A percentile compares a stretch with the other conserved stretches of the same genome.
Conservation (phyloP, 495 filamentous ascomycete species). For the Penicillium mononematosum region DNA sequence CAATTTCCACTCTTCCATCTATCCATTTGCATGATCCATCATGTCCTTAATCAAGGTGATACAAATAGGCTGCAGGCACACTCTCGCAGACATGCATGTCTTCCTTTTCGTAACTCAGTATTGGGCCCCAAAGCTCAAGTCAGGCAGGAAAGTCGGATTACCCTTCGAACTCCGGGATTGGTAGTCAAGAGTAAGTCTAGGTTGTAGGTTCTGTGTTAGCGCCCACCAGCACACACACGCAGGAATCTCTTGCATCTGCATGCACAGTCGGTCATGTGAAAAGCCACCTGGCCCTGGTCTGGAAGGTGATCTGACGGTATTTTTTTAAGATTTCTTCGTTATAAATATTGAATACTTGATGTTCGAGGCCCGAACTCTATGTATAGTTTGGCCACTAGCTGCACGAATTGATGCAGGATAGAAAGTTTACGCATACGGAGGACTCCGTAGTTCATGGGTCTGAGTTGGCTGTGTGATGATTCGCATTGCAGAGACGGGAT, state of each 20-base stretch:
- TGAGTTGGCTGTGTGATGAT: slow-evolving; percentile 2
- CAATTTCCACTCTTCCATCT: neutral
- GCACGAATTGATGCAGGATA: neutral
- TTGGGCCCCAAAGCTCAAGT: slow-evolving; percentile 16
- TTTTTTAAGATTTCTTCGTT: neutral
- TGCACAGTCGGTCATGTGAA: slow-evolving; percentile 47
- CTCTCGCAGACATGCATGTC: slow-evolving; percentile 13
- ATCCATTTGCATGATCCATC: neutral
- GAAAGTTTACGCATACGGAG: neutral
- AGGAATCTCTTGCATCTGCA: slow-evolving; percentile 37
- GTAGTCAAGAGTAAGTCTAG: slow-evolving; percentile 2
- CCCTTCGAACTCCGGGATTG: slow-evolving; percentile 1
- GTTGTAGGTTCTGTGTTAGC: slow-evolving; percentile 17
- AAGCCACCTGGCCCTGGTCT: slow-evolving; percentile 18
- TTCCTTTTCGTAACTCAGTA: neutral
- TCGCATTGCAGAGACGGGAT: slow-evolving; percentile 9
- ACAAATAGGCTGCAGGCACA: slow-evolving; percentile 5
- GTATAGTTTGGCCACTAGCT: neutral
- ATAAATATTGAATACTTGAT: neutral
- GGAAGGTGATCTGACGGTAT: neutral
- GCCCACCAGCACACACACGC: slow-evolving; percentile 26
- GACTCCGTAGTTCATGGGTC: neutral
- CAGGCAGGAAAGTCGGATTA: slow-evolving; percentile 7
- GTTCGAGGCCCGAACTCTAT: neutral
- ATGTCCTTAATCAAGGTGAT: slow-evolving; percentile 1